These are phyloP conservation scores for Capsicum baccatum DNA, from an alignment of 257 asterid species.

Conservation along the genomic window DNA sequence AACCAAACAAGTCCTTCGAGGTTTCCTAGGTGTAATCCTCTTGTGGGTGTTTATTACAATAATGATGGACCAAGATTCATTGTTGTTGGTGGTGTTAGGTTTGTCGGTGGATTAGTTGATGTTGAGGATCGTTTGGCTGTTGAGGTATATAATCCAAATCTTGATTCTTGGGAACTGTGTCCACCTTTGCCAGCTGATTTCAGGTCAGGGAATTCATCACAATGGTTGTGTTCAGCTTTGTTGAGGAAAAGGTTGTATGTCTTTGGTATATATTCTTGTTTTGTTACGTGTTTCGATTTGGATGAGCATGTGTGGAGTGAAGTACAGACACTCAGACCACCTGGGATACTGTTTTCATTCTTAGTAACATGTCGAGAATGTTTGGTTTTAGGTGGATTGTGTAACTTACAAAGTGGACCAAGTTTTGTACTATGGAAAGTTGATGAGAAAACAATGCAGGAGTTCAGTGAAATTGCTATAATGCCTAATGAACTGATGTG, in stretches of 20 bases:
- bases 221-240: slow-evolving; percentile 32
- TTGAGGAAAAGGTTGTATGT: slow-evolving; percentile 41
- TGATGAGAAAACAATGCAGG: slow-evolving; percentile 45
- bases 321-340: slow-evolving; percentile 46
- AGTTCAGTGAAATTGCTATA: slow-evolving; percentile 40
- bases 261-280: slow-evolving; percentile 35
- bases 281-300: slow-evolving; percentile 43
- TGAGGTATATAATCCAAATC: slow-evolving; percentile 39
- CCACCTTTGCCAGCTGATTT: slow-evolving; percentile 40
- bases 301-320: slow-evolving; percentile 41
- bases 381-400: slow-evolving; percentile 46
- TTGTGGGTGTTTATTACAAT: slow-evolving; percentile 32
- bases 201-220: slow-evolving; percentile 32
- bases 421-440: slow-evolving; percentile 44
- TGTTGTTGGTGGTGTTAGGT: slow-evolving; percentile 38
- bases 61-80: slow-evolving; percentile 31
- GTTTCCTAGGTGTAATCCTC: slow-evolving; percentile 34
- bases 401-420: slow-evolving; percentile 25
- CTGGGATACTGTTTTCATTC: slow-evolving; percentile 38
- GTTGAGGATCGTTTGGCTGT: slow-evolving; percentile 36
- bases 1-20: slow-evolving; percentile 34
- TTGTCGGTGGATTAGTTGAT: slow-evolving; percentile 23
- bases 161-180: slow-evolving; percentile 39
- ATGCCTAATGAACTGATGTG: slow-evolving; percentile 43
- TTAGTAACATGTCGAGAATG: slow-evolving; percentile 35